These are phyloP conservation scores for Colletotrichum liriopes DNA, from an alignment of 2,329 filamentous ascomycete species.

Conservation along the genomic window DNA sequence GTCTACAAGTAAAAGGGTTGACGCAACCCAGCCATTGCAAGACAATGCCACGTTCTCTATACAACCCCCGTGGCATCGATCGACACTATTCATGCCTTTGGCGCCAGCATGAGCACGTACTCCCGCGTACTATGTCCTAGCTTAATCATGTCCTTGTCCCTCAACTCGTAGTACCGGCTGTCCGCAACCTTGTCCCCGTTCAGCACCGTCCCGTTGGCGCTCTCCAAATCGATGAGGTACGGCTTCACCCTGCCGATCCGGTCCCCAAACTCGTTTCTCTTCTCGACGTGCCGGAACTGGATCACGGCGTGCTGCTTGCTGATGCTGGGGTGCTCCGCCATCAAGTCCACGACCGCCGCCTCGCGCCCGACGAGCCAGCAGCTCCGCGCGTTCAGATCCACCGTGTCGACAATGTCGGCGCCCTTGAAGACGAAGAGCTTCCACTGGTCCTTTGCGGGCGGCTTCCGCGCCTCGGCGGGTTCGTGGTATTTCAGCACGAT, in stretches of 20 bases:
- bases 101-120: constrained; percentile 92
- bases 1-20: neutral
- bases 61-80: neutral
- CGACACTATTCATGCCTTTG: constrained; percentile 54
- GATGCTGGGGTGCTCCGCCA: constrained; percentile 90
- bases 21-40: too few relatives aligned
- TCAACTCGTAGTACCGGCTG: constrained; percentile 87
- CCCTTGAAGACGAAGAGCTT: constrained; percentile 95
- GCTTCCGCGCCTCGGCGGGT: constrained; percentile 91
- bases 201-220: constrained; percentile 89
- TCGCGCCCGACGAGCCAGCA: constrained; percentile 95
- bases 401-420: constrained; percentile 83
- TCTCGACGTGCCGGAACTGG: constrained; percentile 90
- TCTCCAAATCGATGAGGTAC: constrained; percentile 94
- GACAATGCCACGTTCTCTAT: neutral
- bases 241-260: constrained; percentile 84
- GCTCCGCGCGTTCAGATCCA: constrained; percentile 82
- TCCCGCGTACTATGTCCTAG: constrained; percentile 93
- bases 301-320: constrained; percentile 97
- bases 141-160: constrained; percentile 89
- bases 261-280: constrained; percentile 89
- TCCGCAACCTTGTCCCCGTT: constrained; percentile 83
- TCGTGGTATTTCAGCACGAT: constrained; percentile 97
- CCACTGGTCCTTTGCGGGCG: constrained; percentile 84
- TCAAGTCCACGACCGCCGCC: constrained; percentile 83